These are phyloP conservation scores for Rhytidhysteron rufulum DNA, from an alignment of 2,329 filamentous ascomycete genomes.

Conservation along the genomic window DNA sequence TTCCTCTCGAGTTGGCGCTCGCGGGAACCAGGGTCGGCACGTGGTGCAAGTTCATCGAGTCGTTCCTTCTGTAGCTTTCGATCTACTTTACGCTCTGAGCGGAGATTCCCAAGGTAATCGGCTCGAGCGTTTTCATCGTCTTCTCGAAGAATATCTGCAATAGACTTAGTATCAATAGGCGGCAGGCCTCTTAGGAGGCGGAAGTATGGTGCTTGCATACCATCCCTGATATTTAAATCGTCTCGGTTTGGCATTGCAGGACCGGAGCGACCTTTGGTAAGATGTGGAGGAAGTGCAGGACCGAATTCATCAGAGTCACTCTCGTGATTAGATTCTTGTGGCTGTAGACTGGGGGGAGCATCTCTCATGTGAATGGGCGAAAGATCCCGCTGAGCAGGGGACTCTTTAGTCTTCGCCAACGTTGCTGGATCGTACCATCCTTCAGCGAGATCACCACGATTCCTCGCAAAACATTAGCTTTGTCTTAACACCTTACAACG, in stretches of 20 bases:
- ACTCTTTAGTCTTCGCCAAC: conserved; percentile 51
- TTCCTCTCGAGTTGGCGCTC: conserved; percentile 88
- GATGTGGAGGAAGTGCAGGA: conserved; percentile 44
- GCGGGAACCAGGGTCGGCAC: conserved; percentile 75
- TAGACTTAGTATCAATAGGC: not conserved
- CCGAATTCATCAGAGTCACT: conserved; percentile 51
- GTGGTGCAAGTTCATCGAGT: conserved; percentile 76
- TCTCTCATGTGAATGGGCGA: not conserved
- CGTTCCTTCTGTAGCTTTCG: conserved; percentile 64
- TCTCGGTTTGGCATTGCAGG: conserved; percentile 66
- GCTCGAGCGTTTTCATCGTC: conserved; percentile 49
- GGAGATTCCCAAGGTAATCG: conserved; percentile 50
- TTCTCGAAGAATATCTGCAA: conserved; percentile 24
- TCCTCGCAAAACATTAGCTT: conserved; percentile 59
- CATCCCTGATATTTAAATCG: conserved; percentile 65
- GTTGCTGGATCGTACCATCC: conserved; percentile 89
- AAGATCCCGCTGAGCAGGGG: conserved; percentile 11
- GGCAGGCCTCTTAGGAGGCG: not conserved
- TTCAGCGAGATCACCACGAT: conserved; percentile 77
- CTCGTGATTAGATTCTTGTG: conserved; percentile 1
- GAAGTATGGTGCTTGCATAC: conserved; percentile 15
- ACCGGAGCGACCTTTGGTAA: conserved; percentile 33
- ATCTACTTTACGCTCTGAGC: conserved; percentile 60
- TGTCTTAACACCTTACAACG: not conserved
- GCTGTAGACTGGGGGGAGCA: not conserved